Percentiles rank a stretch among this genome's conserved stretches.
Evolutionary conservation across 495 filamentous ascomycete genomes (phyloP).

Genomic region (Podospora didyma): DNA sequence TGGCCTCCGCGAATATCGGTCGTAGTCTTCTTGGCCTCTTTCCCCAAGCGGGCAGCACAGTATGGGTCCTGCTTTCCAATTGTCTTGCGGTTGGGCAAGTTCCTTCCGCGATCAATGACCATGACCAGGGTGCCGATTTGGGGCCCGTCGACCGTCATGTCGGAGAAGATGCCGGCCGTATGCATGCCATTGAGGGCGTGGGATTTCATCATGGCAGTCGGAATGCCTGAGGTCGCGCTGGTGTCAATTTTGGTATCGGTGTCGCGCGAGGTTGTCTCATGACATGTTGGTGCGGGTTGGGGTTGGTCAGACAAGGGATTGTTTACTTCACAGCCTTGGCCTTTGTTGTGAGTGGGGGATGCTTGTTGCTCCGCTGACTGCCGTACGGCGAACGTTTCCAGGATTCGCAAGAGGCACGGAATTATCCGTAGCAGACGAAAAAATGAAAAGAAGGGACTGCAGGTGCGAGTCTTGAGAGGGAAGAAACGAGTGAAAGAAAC

Average conservation of each 20-base stretch:
- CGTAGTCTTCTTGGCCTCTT: slow-evolving; percentile 96
- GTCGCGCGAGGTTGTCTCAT: slow-evolving; percentile 12
- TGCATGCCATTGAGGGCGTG: slow-evolving; percentile 52
- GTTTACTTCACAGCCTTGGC: slow-evolving; percentile 20
- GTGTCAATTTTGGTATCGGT: background rate
- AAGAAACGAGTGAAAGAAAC: background rate
- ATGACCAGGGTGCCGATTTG: slow-evolving; percentile 90
- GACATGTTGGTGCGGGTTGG: background rate
- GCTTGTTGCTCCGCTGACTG: background rate
- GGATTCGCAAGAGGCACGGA: background rate
- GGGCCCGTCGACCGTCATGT: slow-evolving; percentile 92
- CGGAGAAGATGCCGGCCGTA: slow-evolving; percentile 91
- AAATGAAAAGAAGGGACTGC: background rate
- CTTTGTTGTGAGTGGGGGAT: background rate
- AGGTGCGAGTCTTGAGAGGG: background rate
- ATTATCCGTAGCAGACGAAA: background rate
- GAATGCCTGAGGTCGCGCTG: slow-evolving; percentile 15
- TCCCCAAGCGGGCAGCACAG: slow-evolving; percentile 87
- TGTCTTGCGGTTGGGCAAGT: slow-evolving; percentile 90
- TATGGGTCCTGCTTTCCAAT: slow-evolving; percentile 99
- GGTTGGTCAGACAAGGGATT: slow-evolving; percentile 2
- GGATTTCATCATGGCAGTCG: slow-evolving; percentile 44
- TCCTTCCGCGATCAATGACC: slow-evolving; percentile 90
- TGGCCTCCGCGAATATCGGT: slow-evolving; percentile 93
- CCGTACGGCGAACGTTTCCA: background rate